Conservation (phyloP, 768 basidiomycete genomes). For the Basidioascus undulatus region DNA sequence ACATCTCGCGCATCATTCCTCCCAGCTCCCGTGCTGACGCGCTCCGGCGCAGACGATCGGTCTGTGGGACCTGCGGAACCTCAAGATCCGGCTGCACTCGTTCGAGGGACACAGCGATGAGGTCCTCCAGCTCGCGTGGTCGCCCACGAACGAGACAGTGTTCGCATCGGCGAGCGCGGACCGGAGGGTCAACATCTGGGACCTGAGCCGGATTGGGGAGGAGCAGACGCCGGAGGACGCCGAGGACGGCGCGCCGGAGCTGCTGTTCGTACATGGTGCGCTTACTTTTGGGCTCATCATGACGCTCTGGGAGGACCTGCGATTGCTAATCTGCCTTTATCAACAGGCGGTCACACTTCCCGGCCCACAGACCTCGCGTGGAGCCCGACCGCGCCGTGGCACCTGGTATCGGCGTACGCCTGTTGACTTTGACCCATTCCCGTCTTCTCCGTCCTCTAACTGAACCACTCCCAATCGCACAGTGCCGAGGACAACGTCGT, state of each 20-base stretch:
- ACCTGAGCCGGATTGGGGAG: constrained; percentile 65
- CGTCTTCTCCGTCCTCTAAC: no score
- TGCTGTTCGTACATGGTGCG: constrained; percentile 85
- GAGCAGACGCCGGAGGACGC: constrained; percentile 97
- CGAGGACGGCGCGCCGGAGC: constrained; percentile 91
- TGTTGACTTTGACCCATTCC: constrained; percentile 56
- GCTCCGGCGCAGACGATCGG: constrained; percentile 42
- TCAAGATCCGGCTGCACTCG: constrained; percentile 49
- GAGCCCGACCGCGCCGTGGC: constrained; percentile 33
- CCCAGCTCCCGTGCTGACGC: neutral
- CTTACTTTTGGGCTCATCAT: constrained; percentile 9
- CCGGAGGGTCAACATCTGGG: constrained; percentile 84
- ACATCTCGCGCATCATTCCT: neutral
- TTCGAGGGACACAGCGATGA: constrained; percentile 90
- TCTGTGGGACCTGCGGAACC: constrained; percentile 58
- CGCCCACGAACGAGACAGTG: constrained; percentile 69
- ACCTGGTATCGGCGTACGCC: constrained; percentile 23
- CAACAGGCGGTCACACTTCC: constrained; percentile 46
- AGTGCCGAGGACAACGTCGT: constrained; percentile 93
- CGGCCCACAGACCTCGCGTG: constrained; percentile 85
- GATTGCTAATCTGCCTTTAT: neutral
- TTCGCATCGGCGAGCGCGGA: constrained; percentile 92
- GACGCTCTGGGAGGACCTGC: constrained; percentile 1
- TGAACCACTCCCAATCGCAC: no score
- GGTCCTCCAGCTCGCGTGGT: constrained; percentile 84